These are phyloP conservation scores for Aspergillus niger DNA, from an alignment of 2,329 filamentous ascomycete genomes.

Conservation along the genomic window DNA sequence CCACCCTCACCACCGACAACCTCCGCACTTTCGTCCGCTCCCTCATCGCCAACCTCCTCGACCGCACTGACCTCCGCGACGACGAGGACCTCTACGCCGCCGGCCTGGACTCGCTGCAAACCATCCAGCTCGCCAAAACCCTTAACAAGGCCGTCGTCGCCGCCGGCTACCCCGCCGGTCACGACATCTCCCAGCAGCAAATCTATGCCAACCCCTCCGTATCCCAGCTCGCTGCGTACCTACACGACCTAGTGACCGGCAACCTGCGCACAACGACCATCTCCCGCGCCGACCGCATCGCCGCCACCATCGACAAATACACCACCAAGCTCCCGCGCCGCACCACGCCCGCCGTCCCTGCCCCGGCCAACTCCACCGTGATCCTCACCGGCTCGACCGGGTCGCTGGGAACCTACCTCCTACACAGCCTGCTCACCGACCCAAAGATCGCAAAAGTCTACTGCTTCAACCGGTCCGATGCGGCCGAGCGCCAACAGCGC, in stretches of 20 bases:
- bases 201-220: constrained; percentile 11
- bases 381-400: constrained; percentile 54
- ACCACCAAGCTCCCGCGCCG: neutral
- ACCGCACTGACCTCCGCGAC: constrained; percentile 13
- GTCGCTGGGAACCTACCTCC: constrained; percentile 51
- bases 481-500: constrained; percentile 42
- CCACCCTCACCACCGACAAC: constrained; percentile 10
- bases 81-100: constrained; percentile 24
- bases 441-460: constrained; percentile 45
- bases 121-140: constrained; percentile 23
- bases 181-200: constrained; percentile 4
- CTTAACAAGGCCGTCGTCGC: constrained; percentile 10
- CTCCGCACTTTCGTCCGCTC: constrained; percentile 14
- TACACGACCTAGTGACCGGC: neutral
- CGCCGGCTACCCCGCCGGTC: neutral
- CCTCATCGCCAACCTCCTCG: constrained; percentile 16
- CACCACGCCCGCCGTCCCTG: neutral
- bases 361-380: constrained; percentile 13
- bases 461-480: constrained; percentile 53
- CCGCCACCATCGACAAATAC: constrained; percentile 8
- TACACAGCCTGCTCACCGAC: constrained; percentile 40
- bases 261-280: neutral
- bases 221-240: neutral
- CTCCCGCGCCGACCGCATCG: constrained; percentile 5
- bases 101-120: constrained; percentile 34